Conservation (phyloP, 2,329 filamentous ascomycete genomes). For the Colletotrichum tanaceti region DNA sequence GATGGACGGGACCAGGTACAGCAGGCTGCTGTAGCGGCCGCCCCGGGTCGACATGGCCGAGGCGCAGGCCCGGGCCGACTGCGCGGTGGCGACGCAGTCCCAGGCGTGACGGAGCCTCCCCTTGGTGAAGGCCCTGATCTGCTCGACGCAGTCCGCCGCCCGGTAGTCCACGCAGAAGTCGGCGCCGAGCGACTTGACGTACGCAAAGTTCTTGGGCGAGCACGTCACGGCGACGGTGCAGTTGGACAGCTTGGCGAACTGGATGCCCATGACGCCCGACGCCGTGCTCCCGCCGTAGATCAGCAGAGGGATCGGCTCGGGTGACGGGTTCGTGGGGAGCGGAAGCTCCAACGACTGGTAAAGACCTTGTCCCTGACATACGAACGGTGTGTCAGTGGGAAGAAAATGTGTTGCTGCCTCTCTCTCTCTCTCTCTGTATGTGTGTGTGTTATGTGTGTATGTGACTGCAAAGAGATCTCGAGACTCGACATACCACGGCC, state of each 20-base stretch:
- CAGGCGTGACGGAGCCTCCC: constrained; percentile 47
- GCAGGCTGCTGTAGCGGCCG: constrained; percentile 51
- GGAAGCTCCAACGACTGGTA: constrained; percentile 55
- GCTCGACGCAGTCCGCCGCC: constrained; percentile 38
- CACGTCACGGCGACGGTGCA: constrained; percentile 54
- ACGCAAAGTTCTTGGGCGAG: constrained; percentile 53
- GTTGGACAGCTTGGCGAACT: constrained; percentile 56
- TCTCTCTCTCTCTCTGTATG: too few species aligned
- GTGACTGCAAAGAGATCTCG: too few species aligned
- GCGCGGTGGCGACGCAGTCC: constrained; percentile 50
- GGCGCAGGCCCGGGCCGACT: constrained; percentile 47
- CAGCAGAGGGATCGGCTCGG: constrained; percentile 40
- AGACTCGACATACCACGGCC: background rate
- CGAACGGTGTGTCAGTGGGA: too few species aligned
- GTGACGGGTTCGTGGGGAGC: background rate
- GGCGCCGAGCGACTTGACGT: constrained; percentile 57
- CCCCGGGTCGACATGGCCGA: constrained; percentile 43
- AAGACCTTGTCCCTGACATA: constrained; percentile 61
- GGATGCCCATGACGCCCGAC: constrained; percentile 64
- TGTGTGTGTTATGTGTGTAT: too few species aligned
- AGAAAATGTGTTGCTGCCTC: too few species aligned
- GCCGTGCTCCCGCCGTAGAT: constrained; percentile 65
- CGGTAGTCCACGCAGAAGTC: constrained; percentile 60
- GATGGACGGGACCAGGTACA: constrained; percentile 41
- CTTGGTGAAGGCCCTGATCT: constrained; percentile 44